Base-by-base conservation (phyloP, 352 stramenopile species). In the Globisporangium megalacanthum region DNA sequence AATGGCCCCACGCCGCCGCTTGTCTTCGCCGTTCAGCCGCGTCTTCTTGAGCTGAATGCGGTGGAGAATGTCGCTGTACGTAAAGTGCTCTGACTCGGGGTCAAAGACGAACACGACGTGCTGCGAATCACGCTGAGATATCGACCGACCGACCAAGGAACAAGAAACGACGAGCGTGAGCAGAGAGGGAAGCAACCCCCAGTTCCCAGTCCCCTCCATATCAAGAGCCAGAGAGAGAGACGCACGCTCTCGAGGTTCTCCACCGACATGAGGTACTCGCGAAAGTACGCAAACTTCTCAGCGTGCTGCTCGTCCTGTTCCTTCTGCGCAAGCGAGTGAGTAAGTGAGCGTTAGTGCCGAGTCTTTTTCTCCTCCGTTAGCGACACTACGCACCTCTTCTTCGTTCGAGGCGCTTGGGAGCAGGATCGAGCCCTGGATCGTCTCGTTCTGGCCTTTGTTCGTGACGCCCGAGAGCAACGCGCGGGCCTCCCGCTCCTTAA, bases 41-140 rank as follows among this genome's bases (percentile, higher is more conserved):
- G 82, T 92, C 68, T 94, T 94, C 55, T 74, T 85, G 25, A 94
- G 71, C 58, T 89, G 77, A 42, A 94, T 85, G 39, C 83, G 83
- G 46, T 89, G 82, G 36, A 82, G 47, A 49, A 94, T 62, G 56
- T 89, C 77, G 52, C 70, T 78, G 70, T 92, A 94, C 54, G 84
- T 92, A 52, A 90, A 88, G 42, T 87, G 60, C 50, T 86, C 61
- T 36, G 84, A 85, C 57, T 89, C 76, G 0, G 76, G 80, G 57
- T 94, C 75, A 20, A 94, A 65, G 57, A 91, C 79, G 61, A 94
- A 91, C 49, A 92, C 73, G 50, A 77, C 68, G 60, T 94, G 80
- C 61, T 91, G 84, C 25, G 80, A 78, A 41, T 94, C 82, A 57
- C 62, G 37, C 65, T 75, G 4, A 22, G 52, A 7, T n/a, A n/a